These are phyloP conservation scores for Trichoderma polysporum DNA, from an alignment of 2,329 filamentous ascomycete genomes.

Conservation along the genomic window DNA sequence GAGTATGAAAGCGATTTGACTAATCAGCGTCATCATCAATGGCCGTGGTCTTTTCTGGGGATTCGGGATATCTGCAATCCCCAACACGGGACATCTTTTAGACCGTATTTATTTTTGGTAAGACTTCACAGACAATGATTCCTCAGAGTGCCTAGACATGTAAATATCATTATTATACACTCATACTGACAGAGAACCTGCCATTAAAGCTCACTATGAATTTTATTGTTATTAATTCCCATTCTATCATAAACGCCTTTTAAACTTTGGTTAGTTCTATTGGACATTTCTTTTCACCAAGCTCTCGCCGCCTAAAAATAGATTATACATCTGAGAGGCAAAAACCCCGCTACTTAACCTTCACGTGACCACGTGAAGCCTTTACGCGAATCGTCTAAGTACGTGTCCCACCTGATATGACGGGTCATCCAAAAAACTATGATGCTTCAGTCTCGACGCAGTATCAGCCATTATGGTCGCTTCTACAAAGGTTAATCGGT, in stretches of 20 bases:
- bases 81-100: conserved; percentile 1
- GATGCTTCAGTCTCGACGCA: not conserved
- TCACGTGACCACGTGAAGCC: conserved; percentile 10
- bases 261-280: no score
- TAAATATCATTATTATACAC: not conserved
- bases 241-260: no score
- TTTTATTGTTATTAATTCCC: no score
- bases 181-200: no score
- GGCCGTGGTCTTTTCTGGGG: not conserved
- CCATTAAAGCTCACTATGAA: no score
- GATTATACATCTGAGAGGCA: no score
- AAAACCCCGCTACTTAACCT: not conserved
- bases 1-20: not conserved
- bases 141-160: not conserved
- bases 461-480: conserved; percentile 33
- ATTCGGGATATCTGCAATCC: not conserved
- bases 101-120: not conserved
- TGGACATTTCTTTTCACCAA: no score
- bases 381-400: not conserved
- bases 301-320: no score
- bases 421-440: not conserved
- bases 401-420: not conserved
- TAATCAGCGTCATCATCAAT: not conserved
- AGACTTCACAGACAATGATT: not conserved
- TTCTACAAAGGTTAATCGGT: conserved; percentile 35